Evolutionary conservation across 2,329 filamentous ascomycete genomes (phyloP).

Genomic region (Remersonia thermophila): DNA sequence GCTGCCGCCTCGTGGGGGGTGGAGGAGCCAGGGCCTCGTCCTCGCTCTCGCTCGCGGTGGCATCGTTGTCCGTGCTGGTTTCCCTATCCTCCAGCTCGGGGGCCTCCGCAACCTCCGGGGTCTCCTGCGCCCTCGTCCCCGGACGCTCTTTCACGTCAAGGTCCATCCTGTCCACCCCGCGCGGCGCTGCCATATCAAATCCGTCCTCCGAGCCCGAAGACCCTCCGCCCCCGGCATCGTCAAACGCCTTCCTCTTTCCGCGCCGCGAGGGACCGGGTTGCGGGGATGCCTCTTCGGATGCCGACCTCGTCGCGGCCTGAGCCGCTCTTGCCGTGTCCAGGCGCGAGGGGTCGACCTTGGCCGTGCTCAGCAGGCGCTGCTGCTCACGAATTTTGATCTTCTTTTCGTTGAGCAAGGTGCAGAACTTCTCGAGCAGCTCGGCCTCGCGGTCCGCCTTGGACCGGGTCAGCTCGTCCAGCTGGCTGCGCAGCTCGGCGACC

Average conservation of each 20-base stretch:
- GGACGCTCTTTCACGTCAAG: slow-evolving; percentile 22
- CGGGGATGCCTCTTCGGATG: too few species aligned
- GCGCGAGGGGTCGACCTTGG: slow-evolving; percentile 7
- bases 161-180: slow-evolving; percentile 35
- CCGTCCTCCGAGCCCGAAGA: slow-evolving; percentile 34
- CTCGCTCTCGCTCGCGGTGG: slow-evolving; percentile 31
- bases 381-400: slow-evolving; percentile 69
- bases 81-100: slow-evolving; percentile 24
- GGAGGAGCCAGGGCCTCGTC: slow-evolving; percentile 17
- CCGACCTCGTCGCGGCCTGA: slow-evolving; percentile 8
- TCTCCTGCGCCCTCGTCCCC: slow-evolving; percentile 7
- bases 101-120: slow-evolving; percentile 13
- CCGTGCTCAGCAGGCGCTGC: slow-evolving; percentile 41
- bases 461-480: slow-evolving; percentile 53
- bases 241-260: slow-evolving; percentile 38
- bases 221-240: slow-evolving; percentile 21
- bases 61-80: slow-evolving; percentile 28
- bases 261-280: slow-evolving; percentile 29
- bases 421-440: slow-evolving; percentile 56
- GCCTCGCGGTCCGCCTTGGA: slow-evolving; percentile 57
- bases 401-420: slow-evolving; percentile 62
- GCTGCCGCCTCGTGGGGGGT: slow-evolving; percentile 2
- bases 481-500: slow-evolving; percentile 45
- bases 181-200: too few species aligned
- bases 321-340: slow-evolving; percentile 6